A percentile compares a stretch with the other conserved stretches of the same genome.
These are phyloP conservation scores for Lichtheimia hyalospora DNA, from an alignment of 371 early-diverging fungal species.

Conservation along the genomic window DNA sequence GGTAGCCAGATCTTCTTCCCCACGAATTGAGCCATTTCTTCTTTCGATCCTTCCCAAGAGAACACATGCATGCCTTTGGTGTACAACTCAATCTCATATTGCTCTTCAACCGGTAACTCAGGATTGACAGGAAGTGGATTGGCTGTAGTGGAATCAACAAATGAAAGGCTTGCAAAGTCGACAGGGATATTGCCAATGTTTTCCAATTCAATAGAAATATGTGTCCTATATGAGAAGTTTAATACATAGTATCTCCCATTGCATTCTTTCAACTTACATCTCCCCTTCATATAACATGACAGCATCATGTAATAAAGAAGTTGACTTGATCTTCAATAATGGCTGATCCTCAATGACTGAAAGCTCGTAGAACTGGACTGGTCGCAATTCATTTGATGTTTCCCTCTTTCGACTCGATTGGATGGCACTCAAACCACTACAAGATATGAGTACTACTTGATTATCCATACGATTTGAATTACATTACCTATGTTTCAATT, in stretches of 20 bases:
- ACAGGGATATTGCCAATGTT: conserved; percentile 74
- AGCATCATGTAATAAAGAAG: conserved; percentile 63
- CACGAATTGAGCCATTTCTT: conserved; percentile 19
- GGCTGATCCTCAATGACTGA: conserved; percentile 72
- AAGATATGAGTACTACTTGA: not conserved
- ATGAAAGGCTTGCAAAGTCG: conserved; percentile 68
- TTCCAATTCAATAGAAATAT: conserved; percentile 64
- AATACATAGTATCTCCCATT: not conserved
- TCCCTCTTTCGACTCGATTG: conserved; percentile 25
- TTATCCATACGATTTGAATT: not conserved
- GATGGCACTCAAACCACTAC: conserved; percentile 34
- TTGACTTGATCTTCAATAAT: conserved; percentile 58
- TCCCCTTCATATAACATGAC: conserved; percentile 85
- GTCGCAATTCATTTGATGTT: conserved; percentile 14
- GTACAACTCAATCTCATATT: conserved; percentile 75
- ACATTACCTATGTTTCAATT: conserved; percentile 35
- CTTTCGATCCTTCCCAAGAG: conserved; percentile 57
- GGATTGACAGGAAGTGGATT: conserved; percentile 41
- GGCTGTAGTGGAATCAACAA: conserved; percentile 62
- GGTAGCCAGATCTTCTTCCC: conserved; percentile 51
- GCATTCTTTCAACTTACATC: conserved; percentile 45
- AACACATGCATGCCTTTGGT: conserved; percentile 66
- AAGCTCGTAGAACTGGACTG: conserved; percentile 49
- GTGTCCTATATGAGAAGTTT: conserved; percentile 33
- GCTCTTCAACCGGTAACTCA: conserved; percentile 66